phyloP scores from a whole-genome alignment of 345 rosid genomes.

The Camelina laxa region DNA sequence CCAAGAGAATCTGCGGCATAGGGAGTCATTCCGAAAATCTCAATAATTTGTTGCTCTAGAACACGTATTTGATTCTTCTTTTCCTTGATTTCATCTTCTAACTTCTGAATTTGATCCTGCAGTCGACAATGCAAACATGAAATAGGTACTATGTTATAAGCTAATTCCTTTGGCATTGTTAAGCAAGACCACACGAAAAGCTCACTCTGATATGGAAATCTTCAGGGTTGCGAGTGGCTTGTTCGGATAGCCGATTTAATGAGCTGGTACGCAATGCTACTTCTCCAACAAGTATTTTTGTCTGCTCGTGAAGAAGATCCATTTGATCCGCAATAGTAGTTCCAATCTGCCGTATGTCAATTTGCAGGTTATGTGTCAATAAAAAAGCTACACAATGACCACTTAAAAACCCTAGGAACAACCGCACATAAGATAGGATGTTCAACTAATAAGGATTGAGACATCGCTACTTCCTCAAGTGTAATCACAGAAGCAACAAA shows the following conservation, averaged over 20 bases:
- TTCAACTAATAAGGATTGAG: not conserved
- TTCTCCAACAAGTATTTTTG: conserved; percentile 96
- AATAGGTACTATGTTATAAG: conserved; percentile 23
- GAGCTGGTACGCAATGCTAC: conserved; percentile 91
- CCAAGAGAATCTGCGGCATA: conserved; percentile 77
- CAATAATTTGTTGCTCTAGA: conserved; percentile 82
- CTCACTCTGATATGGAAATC: conserved; percentile 74
- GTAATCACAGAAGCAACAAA: conserved; percentile 24
- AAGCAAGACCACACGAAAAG: conserved; percentile 29
- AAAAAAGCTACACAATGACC: conserved; percentile 20
- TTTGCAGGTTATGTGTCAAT: conserved; percentile 24
- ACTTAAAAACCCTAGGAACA: conserved; percentile 27
- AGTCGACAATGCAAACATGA: conserved; percentile 26
- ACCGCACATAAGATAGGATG: not conserved
- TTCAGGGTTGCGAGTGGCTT: conserved; percentile 83
- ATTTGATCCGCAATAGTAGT: conserved; percentile 85
- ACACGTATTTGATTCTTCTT: conserved; percentile 82
- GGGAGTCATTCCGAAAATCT: conserved; percentile 74
- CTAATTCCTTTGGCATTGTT: conserved; percentile 6
- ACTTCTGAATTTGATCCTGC: conserved; percentile 64
- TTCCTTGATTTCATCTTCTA: conserved; percentile 87
- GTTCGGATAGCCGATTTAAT: conserved; percentile 86
- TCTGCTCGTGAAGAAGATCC: conserved; percentile 98
- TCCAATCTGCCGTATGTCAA: conserved; percentile 49
- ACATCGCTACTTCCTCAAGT: conserved; percentile 6